Evolutionary conservation across 176 grass and related monocot species (phyloP), one percentile per base, ranked within the genome.

Genomic region (Chrysopogon serrulatus): DNA sequence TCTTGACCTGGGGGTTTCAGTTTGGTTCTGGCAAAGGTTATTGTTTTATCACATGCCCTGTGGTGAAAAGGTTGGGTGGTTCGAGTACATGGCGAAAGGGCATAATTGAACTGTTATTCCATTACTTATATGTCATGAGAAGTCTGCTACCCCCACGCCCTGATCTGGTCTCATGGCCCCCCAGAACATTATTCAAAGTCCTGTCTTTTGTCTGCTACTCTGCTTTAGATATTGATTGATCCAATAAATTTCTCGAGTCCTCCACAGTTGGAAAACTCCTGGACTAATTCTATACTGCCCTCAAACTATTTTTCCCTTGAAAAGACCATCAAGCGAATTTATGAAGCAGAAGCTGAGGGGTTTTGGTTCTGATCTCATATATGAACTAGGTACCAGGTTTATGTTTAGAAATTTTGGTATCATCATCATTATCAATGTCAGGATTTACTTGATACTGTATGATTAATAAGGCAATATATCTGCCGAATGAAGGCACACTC

Each of bases 101-200:
- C 47, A 74, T 74, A 65, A 89, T 54, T 51, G 44, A 65, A 80
- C 82, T 86, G 79, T 62, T 73, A 79, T 59, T 73, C 12, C 39
- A 17, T 54, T 82, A 83, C 79, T 86, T 73, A 57, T 26, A 19
- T 56, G 79, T 30, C 73, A 39, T 65, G 6, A 66, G 79, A 82
- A 73, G 59, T 67, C 10, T 32, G 27, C 47, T 90, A 64, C 71
- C 61, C 40, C 16, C 19, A 43, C 24, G 1, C n/a, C 54, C 43
- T 86, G 54, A 72, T 71, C 83, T 71, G 43, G 64, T 56, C 28
- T 39, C 17, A 48, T 82, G 65, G 30, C 31, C 44, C 66, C 28
- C 57, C 56, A 73, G 23, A 83, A 32, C 53, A 74, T 79, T 66
- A 73, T 73, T 73, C 30, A 73, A 68, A 41, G 33, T 61, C 79